Base-by-base conservation (phyloP, 148 eudicot genomes). In the Rhododendron mucronatum region DNA sequence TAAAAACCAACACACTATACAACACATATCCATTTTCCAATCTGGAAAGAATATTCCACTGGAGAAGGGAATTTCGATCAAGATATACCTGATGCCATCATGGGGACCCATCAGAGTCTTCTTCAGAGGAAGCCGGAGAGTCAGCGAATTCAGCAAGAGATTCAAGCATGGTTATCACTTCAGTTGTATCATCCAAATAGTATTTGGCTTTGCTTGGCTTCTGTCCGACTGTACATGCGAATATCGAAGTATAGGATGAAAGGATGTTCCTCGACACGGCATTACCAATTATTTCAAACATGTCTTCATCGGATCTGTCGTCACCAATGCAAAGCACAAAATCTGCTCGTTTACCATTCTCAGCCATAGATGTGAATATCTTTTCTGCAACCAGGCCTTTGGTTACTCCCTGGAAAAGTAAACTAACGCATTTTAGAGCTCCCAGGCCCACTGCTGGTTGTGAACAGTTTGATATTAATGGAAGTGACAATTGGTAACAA, bases 141-240 rank as follows among this genome's bases (percentile, higher is more conserved):
- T 87, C 87, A 74, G 89, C 75, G 23, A 86, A 89, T 57, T 89
- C 91, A 53, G 91, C 89, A 57, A 89, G 86, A 81, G 87, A 80
- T 51, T 89, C 91, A 50, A 89, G 89, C 91, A 89, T 87, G 21
- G 82, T 37, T 30, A 87, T 81, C 57, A 89, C 91, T 41, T 89
- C 91, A 35, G 82, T 73, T 15, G 89, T 83, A 85, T 89, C 91
- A 76, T 89, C 91, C 86, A 89, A 81, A 76, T 89, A 89, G 83
- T 89, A 89, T 83, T 89, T 89, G 76, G 91, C 91, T 89, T 89
- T 89, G 84, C 91, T 89, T 2, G 91, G 91, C 87, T 89, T 89
- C 61, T 89, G 91, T 63, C 87, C 88, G 37, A 89, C 91, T 39
- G 89, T 89, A 83, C 91, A 89, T 57, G 87, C 91, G 81, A 87